phyloP scores from a whole-genome alignment of 2,329 filamentous ascomycete genomes.

The Sclerotinia borealis region DNA sequence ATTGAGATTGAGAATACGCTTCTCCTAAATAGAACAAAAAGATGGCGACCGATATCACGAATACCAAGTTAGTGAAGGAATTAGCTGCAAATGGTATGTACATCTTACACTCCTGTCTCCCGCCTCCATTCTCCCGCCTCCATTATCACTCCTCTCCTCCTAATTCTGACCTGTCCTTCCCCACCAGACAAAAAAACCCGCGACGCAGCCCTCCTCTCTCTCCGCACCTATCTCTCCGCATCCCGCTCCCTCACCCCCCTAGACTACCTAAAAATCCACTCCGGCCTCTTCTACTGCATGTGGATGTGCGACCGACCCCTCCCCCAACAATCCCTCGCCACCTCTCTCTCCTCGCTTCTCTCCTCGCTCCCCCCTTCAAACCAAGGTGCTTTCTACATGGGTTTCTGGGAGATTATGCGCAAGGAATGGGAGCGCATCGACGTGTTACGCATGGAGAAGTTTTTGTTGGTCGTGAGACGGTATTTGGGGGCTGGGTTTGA shows the following conservation, averaged over 20 bases:
- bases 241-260: constrained; percentile 53
- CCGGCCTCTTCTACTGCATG: constrained; percentile 85
- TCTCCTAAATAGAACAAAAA: no score
- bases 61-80: constrained; percentile 34
- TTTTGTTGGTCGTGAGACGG: constrained; percentile 74
- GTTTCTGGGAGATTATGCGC: constrained; percentile 66
- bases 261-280: constrained; percentile 86
- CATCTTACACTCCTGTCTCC: background rate
- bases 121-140: background rate
- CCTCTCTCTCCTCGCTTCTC: constrained; percentile 67
- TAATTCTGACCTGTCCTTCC: background rate
- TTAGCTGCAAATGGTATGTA: constrained; percentile 33
- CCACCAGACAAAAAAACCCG: constrained; percentile 67
- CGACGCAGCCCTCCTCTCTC: constrained; percentile 68
- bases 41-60: constrained; percentile 28
- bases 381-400: constrained; percentile 46
- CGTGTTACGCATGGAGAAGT: constrained; percentile 83
- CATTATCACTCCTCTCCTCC: background rate
- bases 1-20: no score
- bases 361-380: constrained; percentile 47
- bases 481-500: constrained; percentile 67
- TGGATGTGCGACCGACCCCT: constrained; percentile 90
- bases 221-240: constrained; percentile 68
- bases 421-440: constrained; percentile 67
- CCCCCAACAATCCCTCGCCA: constrained; percentile 79